phyloP scores from a whole-genome alignment of 306 rosid genomes.

The Medicago ruthenica region DNA sequence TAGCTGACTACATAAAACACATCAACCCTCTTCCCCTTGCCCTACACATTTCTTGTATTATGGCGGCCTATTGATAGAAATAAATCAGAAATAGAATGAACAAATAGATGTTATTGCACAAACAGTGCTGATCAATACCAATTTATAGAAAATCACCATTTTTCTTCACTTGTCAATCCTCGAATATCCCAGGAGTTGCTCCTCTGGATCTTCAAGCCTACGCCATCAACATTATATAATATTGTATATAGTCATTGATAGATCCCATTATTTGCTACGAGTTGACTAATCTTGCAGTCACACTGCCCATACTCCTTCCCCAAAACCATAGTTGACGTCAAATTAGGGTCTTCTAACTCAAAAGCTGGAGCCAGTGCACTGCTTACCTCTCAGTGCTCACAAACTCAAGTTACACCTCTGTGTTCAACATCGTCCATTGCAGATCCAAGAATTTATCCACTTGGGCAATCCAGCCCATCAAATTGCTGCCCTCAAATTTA shows the following conservation, averaged over 20 bases:
- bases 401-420: constrained; percentile 1
- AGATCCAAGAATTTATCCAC: neutral
- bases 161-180: too few species aligned
- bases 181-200: neutral
- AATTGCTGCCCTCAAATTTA: neutral
- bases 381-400: neutral
- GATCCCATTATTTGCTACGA: neutral
- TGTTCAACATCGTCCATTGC: neutral
- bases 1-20: neutral
- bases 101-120: neutral
- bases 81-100: neutral
- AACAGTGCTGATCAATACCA: neutral
- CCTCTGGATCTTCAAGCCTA: neutral
- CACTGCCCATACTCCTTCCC: neutral
- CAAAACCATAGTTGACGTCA: neutral
- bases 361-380: neutral
- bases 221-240: neutral
- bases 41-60: constrained; percentile 11
- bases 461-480: neutral
- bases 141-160: too few species aligned
- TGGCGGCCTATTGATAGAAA: constrained; percentile 10
- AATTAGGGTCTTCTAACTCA: neutral
- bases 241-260: neutral
- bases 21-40: neutral
- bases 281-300: neutral